Evolutionary conservation across 1,139 yeast genomes (phyloP).

Genomic region (Wickerhamiella pararugosa): DNA sequence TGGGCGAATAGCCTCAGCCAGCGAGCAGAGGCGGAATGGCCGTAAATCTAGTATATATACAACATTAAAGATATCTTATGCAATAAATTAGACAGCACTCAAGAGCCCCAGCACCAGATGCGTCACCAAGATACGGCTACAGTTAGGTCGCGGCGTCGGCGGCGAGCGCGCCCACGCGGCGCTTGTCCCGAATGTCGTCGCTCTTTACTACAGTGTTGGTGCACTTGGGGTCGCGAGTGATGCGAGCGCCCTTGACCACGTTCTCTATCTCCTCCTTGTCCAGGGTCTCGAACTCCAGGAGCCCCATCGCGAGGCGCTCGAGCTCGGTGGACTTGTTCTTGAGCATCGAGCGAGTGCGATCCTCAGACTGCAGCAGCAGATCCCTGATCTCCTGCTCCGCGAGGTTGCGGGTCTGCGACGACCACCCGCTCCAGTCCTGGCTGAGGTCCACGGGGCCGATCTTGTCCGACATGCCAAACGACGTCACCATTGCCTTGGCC

Average conservation of each 20-base stretch:
- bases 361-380: constrained; percentile 58
- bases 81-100: too few relatives aligned
- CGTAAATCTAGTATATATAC: too few relatives aligned
- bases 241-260: constrained; percentile 61
- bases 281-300: constrained; percentile 88
- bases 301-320: constrained; percentile 79
- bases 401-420: constrained; percentile 67
- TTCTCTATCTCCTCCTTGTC: constrained; percentile 83
- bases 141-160: not conserved
- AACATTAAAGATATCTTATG: too few relatives aligned
- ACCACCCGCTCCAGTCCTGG: constrained; percentile 87
- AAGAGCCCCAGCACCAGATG: too few relatives aligned
- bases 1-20: too few relatives aligned
- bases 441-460: constrained; percentile 85
- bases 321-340: constrained; percentile 52
- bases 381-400: constrained; percentile 88
- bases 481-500: constrained; percentile 93
- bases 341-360: constrained; percentile 59
- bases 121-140: too few relatives aligned
- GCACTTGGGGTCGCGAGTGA: constrained; percentile 39
- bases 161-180: constrained; percentile 9
- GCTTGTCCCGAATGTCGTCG: constrained; percentile 24
- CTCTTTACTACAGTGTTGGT: constrained; percentile 65
- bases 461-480: constrained; percentile 88
- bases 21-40: too few relatives aligned